These are phyloP conservation scores for Colletotrichum horii DNA, from an alignment of 2,329 filamentous ascomycete species.

Conservation along the genomic window DNA sequence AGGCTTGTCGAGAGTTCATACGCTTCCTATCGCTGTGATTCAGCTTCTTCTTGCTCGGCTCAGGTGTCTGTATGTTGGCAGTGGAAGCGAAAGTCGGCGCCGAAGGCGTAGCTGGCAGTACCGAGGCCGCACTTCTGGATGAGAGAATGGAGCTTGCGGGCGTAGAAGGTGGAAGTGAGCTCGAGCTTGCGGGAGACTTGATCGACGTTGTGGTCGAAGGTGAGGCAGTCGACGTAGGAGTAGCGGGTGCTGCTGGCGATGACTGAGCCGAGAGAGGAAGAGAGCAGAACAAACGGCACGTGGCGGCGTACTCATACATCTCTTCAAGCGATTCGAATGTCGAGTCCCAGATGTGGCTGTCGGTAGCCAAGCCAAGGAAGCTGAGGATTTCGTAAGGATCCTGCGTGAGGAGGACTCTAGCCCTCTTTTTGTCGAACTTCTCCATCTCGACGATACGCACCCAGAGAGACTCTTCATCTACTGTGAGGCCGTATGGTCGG, in stretches of 20 bases:
- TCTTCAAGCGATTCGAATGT: slow-evolving; percentile 61
- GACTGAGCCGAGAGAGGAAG: slow-evolving; percentile 29
- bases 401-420: slow-evolving; percentile 64
- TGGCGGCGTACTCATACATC: slow-evolving; percentile 66
- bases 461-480: slow-evolving; percentile 67
- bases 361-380: slow-evolving; percentile 66
- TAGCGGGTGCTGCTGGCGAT: not conserved
- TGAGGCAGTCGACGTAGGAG: not conserved
- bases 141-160: not conserved
- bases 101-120: not conserved
- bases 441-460: slow-evolving; percentile 75
- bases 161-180: not conserved
- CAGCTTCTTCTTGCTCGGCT: slow-evolving; percentile 40
- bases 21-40: slow-evolving; percentile 63
- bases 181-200: not conserved
- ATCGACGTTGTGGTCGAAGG: not conserved
- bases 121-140: not conserved
- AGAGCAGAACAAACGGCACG: slow-evolving; percentile 63
- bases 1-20: slow-evolving; percentile 60
- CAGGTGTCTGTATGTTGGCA: slow-evolving; percentile 5
- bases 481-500: slow-evolving; percentile 68
- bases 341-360: slow-evolving; percentile 49
- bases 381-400: slow-evolving; percentile 60
- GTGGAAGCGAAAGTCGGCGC: not conserved
- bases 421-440: slow-evolving; percentile 54